These are phyloP conservation scores for Castanea sativa DNA, from an alignment of 306 rosid species.

Conservation along the genomic window DNA sequence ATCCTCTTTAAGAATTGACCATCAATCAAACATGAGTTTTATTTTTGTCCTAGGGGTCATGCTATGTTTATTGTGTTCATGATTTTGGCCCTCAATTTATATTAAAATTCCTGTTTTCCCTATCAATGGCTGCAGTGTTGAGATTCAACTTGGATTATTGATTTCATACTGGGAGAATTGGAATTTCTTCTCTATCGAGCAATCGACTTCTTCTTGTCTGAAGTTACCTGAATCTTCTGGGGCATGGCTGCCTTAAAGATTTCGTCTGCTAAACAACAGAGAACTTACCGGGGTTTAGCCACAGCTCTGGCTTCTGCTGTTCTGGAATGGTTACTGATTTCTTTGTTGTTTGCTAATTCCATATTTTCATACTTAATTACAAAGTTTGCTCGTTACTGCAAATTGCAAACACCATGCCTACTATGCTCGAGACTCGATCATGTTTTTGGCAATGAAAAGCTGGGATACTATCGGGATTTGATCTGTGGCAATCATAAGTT, in stretches of 20 bases:
- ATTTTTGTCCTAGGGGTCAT: conserved; percentile 14
- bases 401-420: conserved; percentile 68
- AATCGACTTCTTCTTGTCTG: conserved; percentile 20
- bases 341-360: conserved; percentile 61
- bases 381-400: conserved; percentile 61
- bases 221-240: conserved; percentile 22
- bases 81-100: conserved; percentile 3
- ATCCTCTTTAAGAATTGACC: neutral
- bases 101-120: conserved; percentile 11
- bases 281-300: conserved; percentile 18
- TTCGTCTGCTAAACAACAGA: conserved; percentile 35
- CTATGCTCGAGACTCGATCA: conserved; percentile 96
- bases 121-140: conserved; percentile 30
- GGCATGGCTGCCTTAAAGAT: conserved; percentile 40
- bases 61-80: neutral
- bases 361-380: conserved; percentile 61
- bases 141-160: conserved; percentile 31
- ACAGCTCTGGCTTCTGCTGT: conserved; percentile 59
- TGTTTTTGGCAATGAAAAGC: conserved; percentile 56
- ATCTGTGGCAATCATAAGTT: conserved; percentile 70
- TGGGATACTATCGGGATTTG: conserved; percentile 60
- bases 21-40: neutral
- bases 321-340: conserved; percentile 80
- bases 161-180: conserved; percentile 31
- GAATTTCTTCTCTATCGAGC: conserved; percentile 31